Evolutionary conservation across 2,329 filamentous ascomycete genomes (phyloP).

Genomic region (Clarireedia hainanense): DNA sequence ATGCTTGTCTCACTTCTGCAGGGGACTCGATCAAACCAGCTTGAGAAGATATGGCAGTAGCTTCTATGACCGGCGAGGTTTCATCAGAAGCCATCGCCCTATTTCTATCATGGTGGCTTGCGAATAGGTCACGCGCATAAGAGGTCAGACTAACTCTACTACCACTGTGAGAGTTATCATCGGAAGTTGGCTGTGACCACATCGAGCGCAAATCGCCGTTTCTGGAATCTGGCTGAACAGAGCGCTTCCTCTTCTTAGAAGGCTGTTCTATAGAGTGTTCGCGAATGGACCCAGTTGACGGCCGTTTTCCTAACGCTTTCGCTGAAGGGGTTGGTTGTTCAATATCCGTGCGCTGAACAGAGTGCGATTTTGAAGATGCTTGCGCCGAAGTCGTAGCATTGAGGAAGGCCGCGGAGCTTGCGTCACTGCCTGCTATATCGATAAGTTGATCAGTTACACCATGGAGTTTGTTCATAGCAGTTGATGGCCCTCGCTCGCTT

Average conservation of each 20-base stretch:
- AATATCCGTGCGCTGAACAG: too few relatives aligned
- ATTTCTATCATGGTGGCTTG: too few relatives aligned
- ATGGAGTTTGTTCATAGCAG: too few relatives aligned
- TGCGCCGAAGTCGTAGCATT: neutral
- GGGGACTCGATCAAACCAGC: too few relatives aligned
- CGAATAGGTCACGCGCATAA: too few relatives aligned
- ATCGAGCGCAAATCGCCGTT: constrained; percentile 5
- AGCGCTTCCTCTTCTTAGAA: constrained; percentile 12
- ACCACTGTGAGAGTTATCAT: neutral
- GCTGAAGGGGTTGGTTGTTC: constrained; percentile 2
- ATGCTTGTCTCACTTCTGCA: too few relatives aligned
- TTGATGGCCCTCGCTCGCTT: too few relatives aligned
- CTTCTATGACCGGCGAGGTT: too few relatives aligned
- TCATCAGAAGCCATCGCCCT: too few relatives aligned
- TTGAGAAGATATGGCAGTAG: too few relatives aligned
- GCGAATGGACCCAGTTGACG: constrained; percentile 4
- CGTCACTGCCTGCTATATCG: neutral
- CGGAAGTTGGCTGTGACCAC: neutral
- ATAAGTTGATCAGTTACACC: neutral
- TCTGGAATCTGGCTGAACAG: constrained; percentile 5
- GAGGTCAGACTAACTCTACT: neutral
- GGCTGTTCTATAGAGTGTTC: constrained; percentile 6
- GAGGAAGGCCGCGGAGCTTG: constrained; percentile 1
- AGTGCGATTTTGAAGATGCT: neutral
- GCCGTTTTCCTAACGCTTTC: constrained; percentile 23